Percentiles rank a stretch among this genome's conserved stretches.
These are phyloP conservation scores for Mycena venus DNA, from an alignment of 768 basidiomycete genomes.

Conservation along the genomic window DNA sequence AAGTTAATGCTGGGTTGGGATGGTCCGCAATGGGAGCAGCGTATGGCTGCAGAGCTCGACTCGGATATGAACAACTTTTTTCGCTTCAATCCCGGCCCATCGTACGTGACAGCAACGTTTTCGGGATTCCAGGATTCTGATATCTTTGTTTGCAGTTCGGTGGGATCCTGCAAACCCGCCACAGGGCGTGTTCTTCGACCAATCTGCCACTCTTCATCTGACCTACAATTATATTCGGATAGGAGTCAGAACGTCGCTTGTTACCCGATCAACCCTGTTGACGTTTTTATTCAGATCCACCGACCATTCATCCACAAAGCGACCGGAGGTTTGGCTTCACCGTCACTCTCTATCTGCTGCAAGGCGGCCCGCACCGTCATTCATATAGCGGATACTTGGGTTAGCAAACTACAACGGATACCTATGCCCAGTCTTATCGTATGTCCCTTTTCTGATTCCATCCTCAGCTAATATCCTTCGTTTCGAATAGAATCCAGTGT, in stretches of 20 bases:
- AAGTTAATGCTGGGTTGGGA: slow-evolving; percentile 49
- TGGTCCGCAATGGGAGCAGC: slow-evolving; percentile 54
- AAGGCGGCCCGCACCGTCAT: slow-evolving; percentile 22
- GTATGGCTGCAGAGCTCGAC: slow-evolving; percentile 63
- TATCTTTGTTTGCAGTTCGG: slow-evolving; percentile 40
- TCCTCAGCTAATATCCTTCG: neutral
- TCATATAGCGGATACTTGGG: slow-evolving; percentile 16
- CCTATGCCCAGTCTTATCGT: neutral
- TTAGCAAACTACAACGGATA: neutral
- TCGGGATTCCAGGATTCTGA: neutral
- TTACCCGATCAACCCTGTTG: slow-evolving; percentile 46
- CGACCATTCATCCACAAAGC: slow-evolving; percentile 37
- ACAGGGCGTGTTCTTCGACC: slow-evolving; percentile 48
- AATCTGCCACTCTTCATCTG: slow-evolving; percentile 56
- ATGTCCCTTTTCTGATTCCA: neutral
- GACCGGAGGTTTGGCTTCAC: neutral
- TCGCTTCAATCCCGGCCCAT: slow-evolving; percentile 62
- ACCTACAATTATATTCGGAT: slow-evolving; percentile 63
- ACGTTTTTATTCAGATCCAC: slow-evolving; percentile 17
- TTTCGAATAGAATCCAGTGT: slow-evolving; percentile 16
- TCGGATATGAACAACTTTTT: slow-evolving; percentile 65
- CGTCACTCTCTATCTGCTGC: slow-evolving; percentile 31
- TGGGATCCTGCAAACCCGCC: slow-evolving; percentile 50
- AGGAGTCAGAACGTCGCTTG: slow-evolving; percentile 61
- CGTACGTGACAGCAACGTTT: slow-evolving; percentile 37